Evolutionary conservation across 768 basidiomycete genomes (phyloP), one percentile per base, ranked within the genome.

Genomic region (Lentinula guzmanii): DNA sequence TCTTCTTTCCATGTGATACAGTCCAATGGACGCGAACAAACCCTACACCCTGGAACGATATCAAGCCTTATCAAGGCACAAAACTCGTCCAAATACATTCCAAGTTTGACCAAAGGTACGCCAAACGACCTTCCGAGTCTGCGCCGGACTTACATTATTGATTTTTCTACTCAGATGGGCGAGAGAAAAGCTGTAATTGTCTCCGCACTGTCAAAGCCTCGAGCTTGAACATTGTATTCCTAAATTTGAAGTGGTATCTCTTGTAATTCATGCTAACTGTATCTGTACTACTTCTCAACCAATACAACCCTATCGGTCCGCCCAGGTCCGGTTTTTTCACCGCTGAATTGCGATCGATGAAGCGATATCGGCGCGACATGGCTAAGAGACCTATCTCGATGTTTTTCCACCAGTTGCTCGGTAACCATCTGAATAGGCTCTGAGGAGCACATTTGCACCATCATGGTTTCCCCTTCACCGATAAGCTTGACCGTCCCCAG

Each of bases 11-110:
- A 3, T 21, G 45, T 37, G n/a, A 2, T 60, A 4, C 61, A 84
- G 83, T 85, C 60, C 71, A 86, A 61, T 86, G 85, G 86, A 80
- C 85, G 31, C 80, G 76, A 72, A 71, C n/a, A 71, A 95, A 95
- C 79, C 92, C 93, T 35, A 86, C 86, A n/a, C 93, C 93, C 18
- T 95, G 91, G 90, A 91, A 91, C 75, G 80, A 83, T 61, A 82
- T 94, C 70, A 80, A 90, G 71, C 86, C 81, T 42, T 79, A 87
- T 68, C 86, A 94, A 74, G 83, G 83, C 65, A 90, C 82, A 58
- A 93, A 93, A 75, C 48, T 93, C 62, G 67, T 85, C 70, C 71
- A 80, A 48, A 82, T 90, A 42, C 85, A 87, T 76, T 86, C 89
- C 70, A 87, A 84, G 66, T 91, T 93, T 66, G 81, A 87, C 7